Evolutionary conservation across 306 rosid genomes (phyloP), one percentile per base, ranked within the genome.

Genomic region (Lathyrus sativus): DNA sequence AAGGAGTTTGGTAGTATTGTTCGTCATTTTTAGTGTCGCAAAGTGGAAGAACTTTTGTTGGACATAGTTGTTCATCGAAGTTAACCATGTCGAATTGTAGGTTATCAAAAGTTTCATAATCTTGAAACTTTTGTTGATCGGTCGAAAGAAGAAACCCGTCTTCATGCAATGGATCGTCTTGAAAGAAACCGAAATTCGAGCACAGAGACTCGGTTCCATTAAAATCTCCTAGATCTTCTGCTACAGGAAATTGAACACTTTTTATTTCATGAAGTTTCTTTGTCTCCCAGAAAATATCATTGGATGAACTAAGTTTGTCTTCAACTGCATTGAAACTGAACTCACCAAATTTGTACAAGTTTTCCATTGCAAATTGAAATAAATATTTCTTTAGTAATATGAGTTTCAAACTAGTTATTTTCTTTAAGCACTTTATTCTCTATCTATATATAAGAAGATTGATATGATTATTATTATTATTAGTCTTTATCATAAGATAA

Each of bases 71-170:
- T 49, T 71, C 73, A 13, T 60, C 77, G 70, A 76, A 66, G 38
- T 73, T 69, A n/a, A 64, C 88, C 70, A 62, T 73, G 61, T 78
- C 75, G 56, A 78, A 71, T 2, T 45, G 80, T 35, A 73, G 65
- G 17, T 76, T 82, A 73, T 76, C 84, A 4, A 78, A 62, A 15
- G 51, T 10, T 39, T 62, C 86, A 65, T 62, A 65, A 18, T 76
- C 87, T 2, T 78, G 57, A 8, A 37, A 78, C 74, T 80, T 78
- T 13, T 29, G 76, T 38, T 78, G 83, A 41, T 78, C 22, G 42
- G 75, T 28, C 33, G 76, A 78, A 33, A 63, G 8, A 51, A 49
- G 74, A 60, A 39, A 39, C 3, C 44, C 67, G 65, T 35, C 76
- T 54, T 22, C 72, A 54, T 31, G 62, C 22, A 74, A 28, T 50